Conservation (phyloP, 768 basidiomycete genomes). For the Pilatotrama ljubarskyi region DNA sequence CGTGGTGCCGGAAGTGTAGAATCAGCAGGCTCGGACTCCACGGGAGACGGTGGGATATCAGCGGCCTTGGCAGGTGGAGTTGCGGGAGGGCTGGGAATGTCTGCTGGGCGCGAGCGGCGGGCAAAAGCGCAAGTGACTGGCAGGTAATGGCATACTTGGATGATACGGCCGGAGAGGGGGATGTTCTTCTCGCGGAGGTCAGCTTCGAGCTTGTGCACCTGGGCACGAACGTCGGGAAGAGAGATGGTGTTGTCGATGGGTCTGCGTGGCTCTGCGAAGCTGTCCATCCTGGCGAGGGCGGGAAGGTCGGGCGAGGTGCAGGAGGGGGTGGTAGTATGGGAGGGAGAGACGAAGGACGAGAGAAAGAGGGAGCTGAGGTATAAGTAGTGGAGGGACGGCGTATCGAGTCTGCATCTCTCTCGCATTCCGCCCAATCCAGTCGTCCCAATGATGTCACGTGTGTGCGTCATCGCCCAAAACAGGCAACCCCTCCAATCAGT, state of each 20-base stretch:
- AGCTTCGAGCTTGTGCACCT: conserved; percentile 71
- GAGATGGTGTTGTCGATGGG: conserved; percentile 49
- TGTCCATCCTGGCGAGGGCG: conserved; percentile 55
- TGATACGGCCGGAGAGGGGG: conserved; percentile 80
- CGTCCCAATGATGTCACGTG: conserved; percentile 16
- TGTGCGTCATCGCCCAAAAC: conserved; percentile 10
- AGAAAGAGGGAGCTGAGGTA: background rate
- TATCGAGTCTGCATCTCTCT: conserved; percentile 17
- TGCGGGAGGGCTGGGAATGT: conserved; percentile 70
- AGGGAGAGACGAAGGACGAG: background rate
- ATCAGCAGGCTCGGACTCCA: conserved; percentile 4
- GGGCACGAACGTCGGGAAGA: conserved; percentile 70
- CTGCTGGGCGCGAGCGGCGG: conserved; percentile 36
- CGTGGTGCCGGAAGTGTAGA: conserved; percentile 19
- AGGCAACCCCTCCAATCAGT: background rate
- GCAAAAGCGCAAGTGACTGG: conserved; percentile 72
- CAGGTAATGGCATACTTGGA: conserved; percentile 91
- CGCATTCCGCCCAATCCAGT: conserved; percentile 18
- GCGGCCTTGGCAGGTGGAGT: conserved; percentile 66
- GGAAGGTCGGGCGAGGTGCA: too few relatives aligned
- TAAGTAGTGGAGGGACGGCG: background rate
- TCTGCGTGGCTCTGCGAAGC: conserved; percentile 60
- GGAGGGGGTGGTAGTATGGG: background rate
- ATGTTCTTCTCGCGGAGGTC: conserved; percentile 70
- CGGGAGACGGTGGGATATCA: conserved; percentile 42